Conservation (phyloP, 2,329 filamentous ascomycete genomes). For the Chrysoporthe cubensis region DNA sequence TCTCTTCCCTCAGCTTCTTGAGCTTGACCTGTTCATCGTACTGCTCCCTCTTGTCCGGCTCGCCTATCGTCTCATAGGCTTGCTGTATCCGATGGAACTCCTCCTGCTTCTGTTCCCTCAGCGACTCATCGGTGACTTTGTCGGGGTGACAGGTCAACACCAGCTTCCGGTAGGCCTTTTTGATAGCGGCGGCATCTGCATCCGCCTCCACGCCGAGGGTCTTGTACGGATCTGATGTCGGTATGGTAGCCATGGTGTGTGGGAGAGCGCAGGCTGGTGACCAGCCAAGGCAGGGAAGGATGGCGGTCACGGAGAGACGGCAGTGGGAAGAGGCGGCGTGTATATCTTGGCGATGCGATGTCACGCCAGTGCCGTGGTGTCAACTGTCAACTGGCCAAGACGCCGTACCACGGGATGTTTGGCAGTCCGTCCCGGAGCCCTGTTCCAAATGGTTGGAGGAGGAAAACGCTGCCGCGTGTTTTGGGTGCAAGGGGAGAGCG, state of each 20-base stretch:
- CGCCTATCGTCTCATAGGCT: constrained; percentile 87
- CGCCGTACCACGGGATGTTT: constrained; percentile 14
- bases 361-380: constrained; percentile 18
- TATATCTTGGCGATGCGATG: constrained; percentile 11
- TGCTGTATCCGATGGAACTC: constrained; percentile 93
- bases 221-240: constrained; percentile 76
- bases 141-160: constrained; percentile 90
- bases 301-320: constrained; percentile 17
- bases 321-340: constrained; percentile 21
- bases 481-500: constrained; percentile 20
- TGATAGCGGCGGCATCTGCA: constrained; percentile 73
- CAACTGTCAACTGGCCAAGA: constrained; percentile 15
- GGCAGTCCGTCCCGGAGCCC: constrained; percentile 10
- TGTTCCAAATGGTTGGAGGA: constrained; percentile 24
- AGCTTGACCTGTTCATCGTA: constrained; percentile 80
- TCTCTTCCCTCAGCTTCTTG: constrained; percentile 64
- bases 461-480: constrained; percentile 23
- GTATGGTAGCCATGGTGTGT: constrained; percentile 49
- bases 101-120: constrained; percentile 78
- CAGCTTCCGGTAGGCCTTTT: constrained; percentile 80
- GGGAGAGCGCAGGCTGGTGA: constrained; percentile 12
- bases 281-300: constrained; percentile 22
- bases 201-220: constrained; percentile 74
- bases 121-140: constrained; percentile 78
- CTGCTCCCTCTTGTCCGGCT: constrained; percentile 70